Conservation (phyloP, 2,329 filamentous ascomycete species). For the Phialophora chinensis region DNA sequence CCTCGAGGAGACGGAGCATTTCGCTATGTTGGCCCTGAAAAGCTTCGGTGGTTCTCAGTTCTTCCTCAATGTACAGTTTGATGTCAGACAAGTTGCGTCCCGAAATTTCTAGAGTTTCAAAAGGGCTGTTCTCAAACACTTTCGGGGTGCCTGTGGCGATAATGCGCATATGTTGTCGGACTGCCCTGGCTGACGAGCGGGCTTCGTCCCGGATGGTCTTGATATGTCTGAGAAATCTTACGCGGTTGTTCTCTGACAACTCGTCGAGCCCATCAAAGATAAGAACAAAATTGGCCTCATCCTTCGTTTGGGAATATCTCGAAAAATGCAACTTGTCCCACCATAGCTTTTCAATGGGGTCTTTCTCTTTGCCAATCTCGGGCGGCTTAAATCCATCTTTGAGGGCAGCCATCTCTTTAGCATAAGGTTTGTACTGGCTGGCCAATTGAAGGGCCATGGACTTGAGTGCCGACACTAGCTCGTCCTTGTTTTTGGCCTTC, state of each 20-base stretch:
- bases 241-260: neutral
- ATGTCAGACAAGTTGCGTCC: neutral
- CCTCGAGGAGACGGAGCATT: neutral
- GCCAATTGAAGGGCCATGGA: slow-evolving; percentile 4
- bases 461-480: neutral
- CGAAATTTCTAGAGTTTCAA: neutral
- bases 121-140: neutral
- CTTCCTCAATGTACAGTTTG: neutral
- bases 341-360: slow-evolving; percentile 8
- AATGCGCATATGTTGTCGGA: neutral
- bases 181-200: neutral
- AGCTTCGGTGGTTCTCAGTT: neutral
- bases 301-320: slow-evolving; percentile 7
- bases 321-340: slow-evolving; percentile 14
- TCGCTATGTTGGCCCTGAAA: neutral
- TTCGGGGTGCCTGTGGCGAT: neutral
- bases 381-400: slow-evolving; percentile 9
- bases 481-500: neutral
- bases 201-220: neutral
- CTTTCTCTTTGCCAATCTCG: slow-evolving; percentile 8
- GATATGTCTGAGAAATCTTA: neutral
- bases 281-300: slow-evolving; percentile 6
- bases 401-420: slow-evolving; percentile 9
- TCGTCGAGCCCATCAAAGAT: neutral
- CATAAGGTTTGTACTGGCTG: slow-evolving; percentile 7